A percentile compares a stretch with the other conserved stretches of the same genome.
These are phyloP conservation scores for Tetrapisispora iriomotensis DNA, from an alignment of 805 yeast genomes.

Conservation along the genomic window DNA sequence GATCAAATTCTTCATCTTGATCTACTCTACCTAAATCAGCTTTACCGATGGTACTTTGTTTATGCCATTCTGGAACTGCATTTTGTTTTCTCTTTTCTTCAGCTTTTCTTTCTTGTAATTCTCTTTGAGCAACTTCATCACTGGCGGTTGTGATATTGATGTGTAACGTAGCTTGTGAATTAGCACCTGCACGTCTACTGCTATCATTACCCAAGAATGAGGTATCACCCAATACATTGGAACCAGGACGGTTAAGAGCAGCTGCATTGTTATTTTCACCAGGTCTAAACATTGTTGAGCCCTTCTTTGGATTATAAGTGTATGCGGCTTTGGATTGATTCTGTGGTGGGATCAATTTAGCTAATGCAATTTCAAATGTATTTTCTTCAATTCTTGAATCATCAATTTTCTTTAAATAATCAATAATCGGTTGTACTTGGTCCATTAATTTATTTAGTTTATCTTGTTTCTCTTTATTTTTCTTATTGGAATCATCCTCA, in stretches of 20 bases:
- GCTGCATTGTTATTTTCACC: conserved; percentile 18
- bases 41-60: conserved; percentile 79
- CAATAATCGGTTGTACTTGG: conserved; percentile 81
- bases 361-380: conserved; percentile 76
- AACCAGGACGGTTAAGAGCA: conserved; percentile 6
- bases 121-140: conserved; percentile 65
- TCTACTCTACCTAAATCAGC: conserved; percentile 46
- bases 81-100: conserved; percentile 76
- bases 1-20: conserved; percentile 36
- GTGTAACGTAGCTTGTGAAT: conserved; percentile 76
- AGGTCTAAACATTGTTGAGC: conserved; percentile 36
- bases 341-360: conserved; percentile 77
- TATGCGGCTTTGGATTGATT: conserved; percentile 61
- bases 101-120: conserved; percentile 53
- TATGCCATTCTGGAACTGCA: conserved; percentile 95
- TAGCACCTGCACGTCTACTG: conserved; percentile 44
- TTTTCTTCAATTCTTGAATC: conserved; percentile 76
- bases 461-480: conserved; percentile 72
- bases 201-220: conserved; percentile 31
- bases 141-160: conserved; percentile 80
- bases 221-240: conserved; percentile 11
- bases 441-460: conserved; percentile 76
- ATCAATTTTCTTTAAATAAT: conserved; percentile 71
- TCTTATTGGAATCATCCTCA: conserved; percentile 83
- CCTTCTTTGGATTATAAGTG: conserved; percentile 44